A percentile compares a stretch with the other conserved stretches of the same genome.
Conservation (phyloP, 2,329 filamentous ascomycete genomes). For the Diaporthe sp. region DNA sequence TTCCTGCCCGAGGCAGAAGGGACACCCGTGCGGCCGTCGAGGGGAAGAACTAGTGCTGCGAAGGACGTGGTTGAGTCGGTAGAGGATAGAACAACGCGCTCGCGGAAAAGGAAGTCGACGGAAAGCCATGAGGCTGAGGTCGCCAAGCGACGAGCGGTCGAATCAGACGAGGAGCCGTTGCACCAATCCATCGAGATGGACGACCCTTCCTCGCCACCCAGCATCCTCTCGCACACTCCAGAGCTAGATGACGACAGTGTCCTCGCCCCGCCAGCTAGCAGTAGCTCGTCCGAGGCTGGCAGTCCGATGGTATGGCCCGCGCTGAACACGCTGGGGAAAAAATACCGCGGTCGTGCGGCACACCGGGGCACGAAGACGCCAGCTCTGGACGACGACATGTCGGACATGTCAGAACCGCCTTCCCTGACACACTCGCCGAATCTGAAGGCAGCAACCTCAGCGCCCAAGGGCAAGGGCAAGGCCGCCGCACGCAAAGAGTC, state of each 20-base stretch:
- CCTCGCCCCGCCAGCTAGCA: slow-evolving; percentile 70
- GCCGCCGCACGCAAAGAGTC: slow-evolving; percentile 50
- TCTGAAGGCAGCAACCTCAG: slow-evolving; percentile 49
- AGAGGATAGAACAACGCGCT: slow-evolving; percentile 48
- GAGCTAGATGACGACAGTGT: slow-evolving; percentile 62
- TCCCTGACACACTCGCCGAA: slow-evolving; percentile 78
- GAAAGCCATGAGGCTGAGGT: slow-evolving; percentile 56
- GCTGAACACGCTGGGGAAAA: slow-evolving; percentile 64
- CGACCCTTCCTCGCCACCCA: slow-evolving; percentile 50
- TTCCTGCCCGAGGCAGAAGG: slow-evolving; percentile 49
- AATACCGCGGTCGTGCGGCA: slow-evolving; percentile 51
- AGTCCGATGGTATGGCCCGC: slow-evolving; percentile 65
- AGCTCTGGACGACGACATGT: slow-evolving; percentile 58
- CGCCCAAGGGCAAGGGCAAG: slow-evolving; percentile 43
- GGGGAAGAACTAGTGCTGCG: slow-evolving; percentile 36
- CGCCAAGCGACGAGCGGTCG: slow-evolving; percentile 50
- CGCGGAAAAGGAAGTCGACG: slow-evolving; percentile 71
- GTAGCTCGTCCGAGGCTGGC: slow-evolving; percentile 59
- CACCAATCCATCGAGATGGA: slow-evolving; percentile 47
- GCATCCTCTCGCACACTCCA: slow-evolving; percentile 46
- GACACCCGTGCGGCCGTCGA: slow-evolving; percentile 44
- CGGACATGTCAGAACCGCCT: slow-evolving; percentile 73
- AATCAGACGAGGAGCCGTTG: slow-evolving; percentile 40
- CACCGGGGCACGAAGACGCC: slow-evolving; percentile 54
- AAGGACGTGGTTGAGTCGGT: not conserved